Evolutionary conservation across 495 filamentous ascomycete genomes (phyloP).

Genomic region (Cercophora samala): DNA sequence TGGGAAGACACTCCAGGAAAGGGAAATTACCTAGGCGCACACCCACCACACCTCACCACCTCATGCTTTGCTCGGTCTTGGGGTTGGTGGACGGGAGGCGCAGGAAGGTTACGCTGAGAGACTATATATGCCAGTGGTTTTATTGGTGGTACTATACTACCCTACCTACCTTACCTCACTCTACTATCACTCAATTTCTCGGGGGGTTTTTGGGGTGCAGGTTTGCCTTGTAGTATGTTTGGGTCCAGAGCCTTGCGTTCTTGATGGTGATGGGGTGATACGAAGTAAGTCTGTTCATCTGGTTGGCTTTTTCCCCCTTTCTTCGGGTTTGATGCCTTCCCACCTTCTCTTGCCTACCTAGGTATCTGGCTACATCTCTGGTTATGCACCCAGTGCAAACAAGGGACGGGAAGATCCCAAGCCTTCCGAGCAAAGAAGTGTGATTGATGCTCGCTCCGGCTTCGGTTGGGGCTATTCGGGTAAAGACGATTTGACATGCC

Average conservation of each 20-base stretch:
- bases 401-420: background rate
- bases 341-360: too few species aligned
- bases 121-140: background rate
- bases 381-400: too few species aligned
- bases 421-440: background rate
- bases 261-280: background rate
- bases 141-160: background rate
- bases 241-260: background rate
- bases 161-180: background rate
- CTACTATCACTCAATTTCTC: background rate
- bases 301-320: background rate
- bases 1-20: background rate
- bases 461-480: background rate
- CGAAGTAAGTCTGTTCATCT: background rate
- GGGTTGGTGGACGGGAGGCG: background rate
- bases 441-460: background rate
- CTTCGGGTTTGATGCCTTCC: background rate
- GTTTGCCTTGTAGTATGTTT: background rate
- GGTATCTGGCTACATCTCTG: too few species aligned
- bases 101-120: background rate
- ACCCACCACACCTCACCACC: too few species aligned
- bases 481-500: background rate
- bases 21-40: background rate
- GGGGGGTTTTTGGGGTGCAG: background rate
- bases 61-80: background rate